Evolutionary conservation across 345 rosid genomes (phyloP), one percentile per base, ranked within the genome.

Genomic region (Diplotaxis tenuifolia): DNA sequence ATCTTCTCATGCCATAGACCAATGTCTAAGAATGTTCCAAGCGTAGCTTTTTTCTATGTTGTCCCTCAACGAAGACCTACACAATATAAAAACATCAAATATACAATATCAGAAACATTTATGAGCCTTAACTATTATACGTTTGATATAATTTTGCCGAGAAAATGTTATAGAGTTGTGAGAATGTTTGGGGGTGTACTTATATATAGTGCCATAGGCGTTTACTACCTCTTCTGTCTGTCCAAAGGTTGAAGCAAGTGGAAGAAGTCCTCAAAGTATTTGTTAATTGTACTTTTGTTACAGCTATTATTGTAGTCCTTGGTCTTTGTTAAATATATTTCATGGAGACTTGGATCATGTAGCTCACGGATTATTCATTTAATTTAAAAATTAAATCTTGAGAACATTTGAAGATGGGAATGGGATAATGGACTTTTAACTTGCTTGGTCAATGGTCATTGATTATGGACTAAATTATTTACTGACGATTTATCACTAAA

Each of bases 1-100:
- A 87, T 76, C 78, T 78, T 83, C 57, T 76, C 83, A 9, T 67
- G 75, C 20, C 32, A 59, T 50, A 79, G 81, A 70, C 83, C 82
- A 12, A 86, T 70, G 73, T 79, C 82, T 7, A 82, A 16, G 49
- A 84, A 70, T n/a, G 82, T 80, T 64, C 86, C 90, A 54, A 59
- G 83, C 8, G 80, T 53, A 36, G 76, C 40, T 79, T 81, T 83
- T n/a, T 3, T 72, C 73, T 10, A 62, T 21, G 25, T 67, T 78
- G 7, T 60, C 68, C 25, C 74, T 72, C 50, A 85, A 31, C 11
- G 90, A 84, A 36, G 91, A 86, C 85, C 91, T 86, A 45, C 12
- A 34, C 8, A 5, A 72, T 38, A 36, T 1, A 12, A 38, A 40
- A 14, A 40, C 7, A 40, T 40, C 6, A 40, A 4, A 40, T 40